These are phyloP conservation scores for Onygenales sp. DNA, from an alignment of 2,329 filamentous ascomycete genomes.

Conservation along the genomic window DNA sequence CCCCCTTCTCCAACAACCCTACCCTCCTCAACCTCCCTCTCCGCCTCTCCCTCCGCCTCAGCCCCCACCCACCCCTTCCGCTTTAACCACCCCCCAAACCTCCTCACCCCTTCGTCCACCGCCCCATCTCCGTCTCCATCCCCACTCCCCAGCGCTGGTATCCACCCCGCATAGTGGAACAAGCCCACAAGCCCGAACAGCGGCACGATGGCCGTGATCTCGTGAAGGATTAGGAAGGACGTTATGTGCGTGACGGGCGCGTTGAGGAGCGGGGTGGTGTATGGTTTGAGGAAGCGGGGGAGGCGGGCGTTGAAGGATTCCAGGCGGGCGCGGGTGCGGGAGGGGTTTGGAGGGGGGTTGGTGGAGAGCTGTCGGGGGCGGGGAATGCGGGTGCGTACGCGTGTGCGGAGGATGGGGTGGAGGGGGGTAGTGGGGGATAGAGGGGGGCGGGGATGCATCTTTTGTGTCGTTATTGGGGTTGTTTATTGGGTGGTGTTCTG, in stretches of 20 bases:
- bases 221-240: conserved; percentile 83
- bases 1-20: conserved; percentile 15
- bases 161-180: conserved; percentile 72
- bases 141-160: conserved; percentile 44
- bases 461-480: neutral
- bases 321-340: conserved; percentile 19
- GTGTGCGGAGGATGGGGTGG: neutral
- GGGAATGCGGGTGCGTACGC: neutral
- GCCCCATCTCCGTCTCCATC: conserved; percentile 16
- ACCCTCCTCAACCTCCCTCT: conserved; percentile 24
- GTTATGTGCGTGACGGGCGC: conserved; percentile 76
- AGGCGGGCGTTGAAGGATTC: conserved; percentile 39
- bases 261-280: conserved; percentile 59
- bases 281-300: conserved; percentile 58
- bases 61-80: conserved; percentile 68
- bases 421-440: neutral
- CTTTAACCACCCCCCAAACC: conserved; percentile 67
- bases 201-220: conserved; percentile 78
- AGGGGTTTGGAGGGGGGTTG: neutral
- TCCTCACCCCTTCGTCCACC: conserved; percentile 54
- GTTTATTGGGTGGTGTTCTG: neutral
- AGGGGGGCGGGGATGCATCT: neutral
- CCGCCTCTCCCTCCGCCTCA: conserved; percentile 35
- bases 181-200: conserved; percentile 62
- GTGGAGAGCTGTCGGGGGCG: neutral